Percentiles rank a stretch among this genome's conserved stretches.
These are phyloP conservation scores for Saccharomyces jurei DNA, from an alignment of 805 yeast genomes.

Conservation along the genomic window DNA sequence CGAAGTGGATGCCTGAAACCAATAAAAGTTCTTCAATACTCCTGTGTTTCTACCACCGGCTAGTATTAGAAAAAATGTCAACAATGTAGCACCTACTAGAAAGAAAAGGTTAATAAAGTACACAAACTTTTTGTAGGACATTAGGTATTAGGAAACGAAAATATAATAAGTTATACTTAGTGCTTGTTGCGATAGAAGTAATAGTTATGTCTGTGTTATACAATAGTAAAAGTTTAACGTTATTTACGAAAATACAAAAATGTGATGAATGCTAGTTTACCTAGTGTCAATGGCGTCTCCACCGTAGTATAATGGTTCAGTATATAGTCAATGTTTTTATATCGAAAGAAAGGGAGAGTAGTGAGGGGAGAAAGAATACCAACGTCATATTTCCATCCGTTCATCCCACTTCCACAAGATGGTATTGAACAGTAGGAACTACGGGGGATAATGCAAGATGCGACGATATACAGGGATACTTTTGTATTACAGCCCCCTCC, in stretches of 20 bases:
- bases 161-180: not conserved
- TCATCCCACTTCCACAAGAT: not conserved
- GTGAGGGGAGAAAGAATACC: not conserved
- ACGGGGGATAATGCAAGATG: not conserved
- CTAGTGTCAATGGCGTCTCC: not conserved
- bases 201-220: not conserved
- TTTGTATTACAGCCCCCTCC: not conserved
- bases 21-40: constrained; percentile 59
- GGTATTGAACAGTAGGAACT: not conserved
- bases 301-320: not conserved
- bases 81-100: constrained; percentile 38
- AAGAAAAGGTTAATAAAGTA: constrained; percentile 12
- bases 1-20: constrained; percentile 68
- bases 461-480: not conserved
- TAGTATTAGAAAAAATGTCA: constrained; percentile 53
- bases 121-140: not conserved
- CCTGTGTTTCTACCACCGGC: constrained; percentile 49
- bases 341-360: not conserved
- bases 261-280: not conserved
- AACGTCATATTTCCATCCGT: not conserved
- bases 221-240: not conserved
- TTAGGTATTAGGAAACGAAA: not conserved
- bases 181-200: not conserved
- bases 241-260: not conserved
- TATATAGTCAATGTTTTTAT: not conserved